These are phyloP conservation scores for Lagenaria siceraria DNA, from an alignment of 306 rosid species.

Conservation along the genomic window DNA sequence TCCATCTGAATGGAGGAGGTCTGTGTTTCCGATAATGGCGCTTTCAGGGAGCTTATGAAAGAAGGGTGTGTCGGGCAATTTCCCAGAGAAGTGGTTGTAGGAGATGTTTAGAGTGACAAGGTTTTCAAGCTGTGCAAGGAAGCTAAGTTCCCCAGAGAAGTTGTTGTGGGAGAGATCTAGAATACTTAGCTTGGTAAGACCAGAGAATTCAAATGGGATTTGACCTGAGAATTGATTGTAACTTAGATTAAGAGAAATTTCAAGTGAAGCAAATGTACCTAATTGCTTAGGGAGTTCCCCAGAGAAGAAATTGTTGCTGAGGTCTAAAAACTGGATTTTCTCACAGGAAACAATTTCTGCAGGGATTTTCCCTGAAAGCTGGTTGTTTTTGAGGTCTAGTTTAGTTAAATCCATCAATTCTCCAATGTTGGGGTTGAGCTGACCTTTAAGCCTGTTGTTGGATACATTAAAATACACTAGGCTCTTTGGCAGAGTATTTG, in stretches of 20 bases:
- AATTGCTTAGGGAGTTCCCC: conserved; percentile 75
- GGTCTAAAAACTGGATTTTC: conserved; percentile 67
- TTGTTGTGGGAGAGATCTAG: conserved; percentile 79
- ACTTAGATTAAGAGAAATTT: conserved; percentile 82
- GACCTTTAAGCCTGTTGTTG: conserved; percentile 54
- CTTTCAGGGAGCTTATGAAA: conserved; percentile 58
- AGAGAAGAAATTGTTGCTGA: conserved; percentile 58
- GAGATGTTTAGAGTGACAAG: conserved; percentile 74
- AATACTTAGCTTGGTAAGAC: conserved; percentile 50
- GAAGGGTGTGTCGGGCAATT: conserved; percentile 58
- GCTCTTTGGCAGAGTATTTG: conserved; percentile 56
- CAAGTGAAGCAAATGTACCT: conserved; percentile 57
- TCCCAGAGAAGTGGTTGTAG: conserved; percentile 62
- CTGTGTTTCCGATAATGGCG: conserved; percentile 48
- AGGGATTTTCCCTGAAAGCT: conserved; percentile 57
- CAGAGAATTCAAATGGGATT: conserved; percentile 56
- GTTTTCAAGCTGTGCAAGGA: conserved; percentile 42
- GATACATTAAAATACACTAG: conserved; percentile 61
- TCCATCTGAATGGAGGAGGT: conserved; percentile 36
- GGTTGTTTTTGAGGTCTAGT: conserved; percentile 58
- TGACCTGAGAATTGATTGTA: conserved; percentile 65
- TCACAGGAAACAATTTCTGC: conserved; percentile 55
- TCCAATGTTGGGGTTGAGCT: conserved; percentile 41
- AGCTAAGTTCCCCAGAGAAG: conserved; percentile 46
- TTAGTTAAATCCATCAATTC: conserved; percentile 56